These are phyloP conservation scores for Puccinia horiana DNA, from an alignment of 1,284 basidiomycete genomes.

Conservation along the genomic window DNA sequence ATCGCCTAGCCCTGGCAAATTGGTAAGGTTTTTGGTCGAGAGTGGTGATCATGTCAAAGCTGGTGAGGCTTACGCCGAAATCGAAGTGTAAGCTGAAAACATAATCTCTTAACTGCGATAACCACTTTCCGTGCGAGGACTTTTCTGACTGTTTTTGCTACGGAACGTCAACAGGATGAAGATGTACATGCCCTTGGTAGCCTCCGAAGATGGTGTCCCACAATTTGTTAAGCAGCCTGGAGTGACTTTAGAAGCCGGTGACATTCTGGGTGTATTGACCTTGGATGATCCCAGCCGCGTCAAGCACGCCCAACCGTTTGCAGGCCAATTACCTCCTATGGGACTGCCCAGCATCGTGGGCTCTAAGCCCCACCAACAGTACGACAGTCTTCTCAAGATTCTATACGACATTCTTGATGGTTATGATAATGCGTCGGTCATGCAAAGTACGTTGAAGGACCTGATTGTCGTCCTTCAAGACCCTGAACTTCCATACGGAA, in stretches of 20 bases:
- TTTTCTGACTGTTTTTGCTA: conserved; percentile 3
- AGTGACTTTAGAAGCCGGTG: conserved; percentile 92
- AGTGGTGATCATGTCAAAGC: conserved; percentile 95
- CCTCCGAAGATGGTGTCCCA: conserved; percentile 92
- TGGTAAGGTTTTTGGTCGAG: conserved; percentile 91
- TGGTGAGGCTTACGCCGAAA: conserved; percentile 96
- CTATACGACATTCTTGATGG: conserved; percentile 91
- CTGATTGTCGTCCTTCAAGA: conserved; percentile 76
- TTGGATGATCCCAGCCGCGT: conserved; percentile 96
- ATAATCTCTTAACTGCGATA: conserved; percentile 51
- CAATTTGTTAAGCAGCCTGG: conserved; percentile 98
- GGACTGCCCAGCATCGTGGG: conserved; percentile 84
- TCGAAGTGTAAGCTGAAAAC: conserved; percentile 68
- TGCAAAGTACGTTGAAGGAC: conserved; percentile 79
- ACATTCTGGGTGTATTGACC: conserved; percentile 94
- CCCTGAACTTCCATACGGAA: conserved; percentile 84
- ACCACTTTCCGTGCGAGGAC: neutral
- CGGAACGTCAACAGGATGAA: conserved; percentile 77
- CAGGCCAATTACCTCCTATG: conserved; percentile 82
- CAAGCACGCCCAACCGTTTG: conserved; percentile 97
- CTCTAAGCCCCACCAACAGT: conserved; percentile 86
- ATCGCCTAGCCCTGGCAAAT: conserved; percentile 94
- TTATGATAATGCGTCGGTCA: conserved; percentile 87
- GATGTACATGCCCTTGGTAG: conserved; percentile 97
- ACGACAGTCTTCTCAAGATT: conserved; percentile 73